These are phyloP conservation scores for Fusarium sambucinum DNA, from an alignment of 2,329 filamentous ascomycete genomes.

Conservation along the genomic window DNA sequence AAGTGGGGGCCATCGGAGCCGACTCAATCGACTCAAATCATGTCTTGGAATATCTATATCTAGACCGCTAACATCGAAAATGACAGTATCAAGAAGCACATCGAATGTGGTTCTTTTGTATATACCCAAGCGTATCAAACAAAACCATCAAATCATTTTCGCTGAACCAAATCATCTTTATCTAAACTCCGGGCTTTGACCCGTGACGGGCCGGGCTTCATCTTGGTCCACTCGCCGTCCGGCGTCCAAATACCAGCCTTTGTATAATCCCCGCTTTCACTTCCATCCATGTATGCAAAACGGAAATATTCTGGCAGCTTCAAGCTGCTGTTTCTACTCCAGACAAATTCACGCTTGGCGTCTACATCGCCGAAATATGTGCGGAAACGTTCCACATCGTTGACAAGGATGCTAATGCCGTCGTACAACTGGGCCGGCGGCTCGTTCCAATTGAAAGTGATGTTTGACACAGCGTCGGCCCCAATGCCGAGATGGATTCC, in stretches of 20 bases:
- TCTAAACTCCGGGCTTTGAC: conserved; percentile 51
- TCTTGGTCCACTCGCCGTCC: conserved; percentile 73
- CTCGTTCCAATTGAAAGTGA: conserved; percentile 69
- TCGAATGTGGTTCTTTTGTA: background rate
- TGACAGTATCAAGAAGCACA: conserved; percentile 15
- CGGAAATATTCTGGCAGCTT: conserved; percentile 77
- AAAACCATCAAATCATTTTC: conserved; percentile 26
- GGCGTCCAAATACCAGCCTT: conserved; percentile 78
- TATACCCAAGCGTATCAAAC: background rate
- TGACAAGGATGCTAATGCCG: conserved; percentile 83
- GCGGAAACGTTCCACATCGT: conserved; percentile 86
- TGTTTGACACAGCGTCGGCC: conserved; percentile 67
- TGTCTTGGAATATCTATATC: background rate
- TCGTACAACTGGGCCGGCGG: conserved; percentile 68
- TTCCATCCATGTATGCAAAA: conserved; percentile 79
- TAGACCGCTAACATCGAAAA: conserved; percentile 8
- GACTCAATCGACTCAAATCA: background rate
- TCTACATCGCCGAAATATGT: conserved; percentile 73
- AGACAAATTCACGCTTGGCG: conserved; percentile 64
- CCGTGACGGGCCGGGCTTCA: conserved; percentile 71
- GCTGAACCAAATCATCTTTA: conserved; percentile 39
- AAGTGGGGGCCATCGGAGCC: background rate
- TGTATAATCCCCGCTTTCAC: conserved; percentile 75
- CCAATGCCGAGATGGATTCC: conserved; percentile 59
- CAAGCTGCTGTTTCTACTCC: conserved; percentile 63